A percentile compares a stretch with the other conserved stretches of the same genome.
These are phyloP conservation scores for Fusarium sp. DNA, from an alignment of 2,329 filamentous ascomycete genomes.

Conservation along the genomic window DNA sequence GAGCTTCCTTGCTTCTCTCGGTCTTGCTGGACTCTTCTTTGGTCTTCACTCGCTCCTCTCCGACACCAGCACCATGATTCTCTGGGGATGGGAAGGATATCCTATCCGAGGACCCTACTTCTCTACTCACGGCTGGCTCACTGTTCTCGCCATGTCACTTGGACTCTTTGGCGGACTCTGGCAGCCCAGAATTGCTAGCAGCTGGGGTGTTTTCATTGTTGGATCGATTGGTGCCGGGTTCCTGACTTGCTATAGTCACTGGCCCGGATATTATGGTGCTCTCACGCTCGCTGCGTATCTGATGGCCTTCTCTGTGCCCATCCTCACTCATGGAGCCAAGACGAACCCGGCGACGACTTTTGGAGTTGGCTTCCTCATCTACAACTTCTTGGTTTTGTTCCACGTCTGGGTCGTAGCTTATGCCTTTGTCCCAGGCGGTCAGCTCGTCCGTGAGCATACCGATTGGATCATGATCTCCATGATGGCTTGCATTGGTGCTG, in stretches of 20 bases:
- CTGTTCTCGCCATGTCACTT: slow-evolving; percentile 83
- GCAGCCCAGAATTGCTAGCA: slow-evolving; percentile 72
- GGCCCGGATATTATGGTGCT: slow-evolving; percentile 88
- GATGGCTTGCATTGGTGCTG: slow-evolving; percentile 84
- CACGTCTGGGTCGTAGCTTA: slow-evolving; percentile 99
- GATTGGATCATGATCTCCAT: slow-evolving; percentile 92
- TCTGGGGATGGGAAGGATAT: slow-evolving; percentile 98
- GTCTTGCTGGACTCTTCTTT: slow-evolving; percentile 85
- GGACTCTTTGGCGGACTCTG: slow-evolving; percentile 81
- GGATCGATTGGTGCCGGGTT: slow-evolving; percentile 81
- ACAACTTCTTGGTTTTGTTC: slow-evolving; percentile 95
- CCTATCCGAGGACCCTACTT: slow-evolving; percentile 87
- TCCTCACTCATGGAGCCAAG: slow-evolving; percentile 78
- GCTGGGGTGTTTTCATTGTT: slow-evolving; percentile 79
- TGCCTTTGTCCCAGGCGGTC: slow-evolving; percentile 94
- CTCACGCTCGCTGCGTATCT: slow-evolving; percentile 79
- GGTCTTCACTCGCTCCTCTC: slow-evolving; percentile 90
- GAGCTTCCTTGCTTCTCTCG: slow-evolving; percentile 73
- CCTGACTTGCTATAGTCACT: slow-evolving; percentile 78
- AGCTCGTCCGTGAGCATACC: slow-evolving; percentile 89
- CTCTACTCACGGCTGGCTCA: slow-evolving; percentile 88
- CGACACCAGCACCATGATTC: slow-evolving; percentile 98
- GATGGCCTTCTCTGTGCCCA: slow-evolving; percentile 76
- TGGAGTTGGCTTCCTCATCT: slow-evolving; percentile 86
- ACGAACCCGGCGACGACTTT: slow-evolving; percentile 82